Evolutionary conservation across 768 basidiomycete genomes (phyloP).

Genomic region (Chlorophyllum brunneum): DNA sequence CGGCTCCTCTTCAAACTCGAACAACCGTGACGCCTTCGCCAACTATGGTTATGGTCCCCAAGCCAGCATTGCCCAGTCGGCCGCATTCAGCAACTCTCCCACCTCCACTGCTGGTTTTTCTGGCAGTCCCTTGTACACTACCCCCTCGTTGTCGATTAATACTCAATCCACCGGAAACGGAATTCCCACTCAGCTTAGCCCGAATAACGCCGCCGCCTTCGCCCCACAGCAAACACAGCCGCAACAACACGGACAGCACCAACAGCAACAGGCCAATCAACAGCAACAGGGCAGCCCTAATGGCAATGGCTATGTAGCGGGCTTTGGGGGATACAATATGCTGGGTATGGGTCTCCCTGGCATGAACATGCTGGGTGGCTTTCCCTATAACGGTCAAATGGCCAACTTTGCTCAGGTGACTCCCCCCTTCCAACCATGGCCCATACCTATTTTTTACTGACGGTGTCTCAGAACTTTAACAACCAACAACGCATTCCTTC

Average conservation of each 20-base stretch:
- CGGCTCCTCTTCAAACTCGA: conserved; percentile 7
- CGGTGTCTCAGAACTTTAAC: conserved; percentile 24
- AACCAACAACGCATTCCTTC: conserved; percentile 63
- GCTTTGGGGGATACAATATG: conserved; percentile 72
- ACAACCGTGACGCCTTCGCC: conserved; percentile 66
- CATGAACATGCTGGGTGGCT: conserved; percentile 68
- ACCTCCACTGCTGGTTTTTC: conserved; percentile 43
- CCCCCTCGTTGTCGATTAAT: conserved; percentile 67
- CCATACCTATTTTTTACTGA: conserved; percentile 13
- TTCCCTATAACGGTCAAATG: conserved; percentile 71
- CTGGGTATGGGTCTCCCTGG: conserved; percentile 76
- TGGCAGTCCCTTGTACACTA: conserved; percentile 66
- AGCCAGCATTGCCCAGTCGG: conserved; percentile 55
- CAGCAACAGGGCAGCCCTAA: conserved; percentile 41
- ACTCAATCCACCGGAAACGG: conserved; percentile 50
- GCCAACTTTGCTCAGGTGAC: conserved; percentile 63
- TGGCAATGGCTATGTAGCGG: conserved; percentile 43
- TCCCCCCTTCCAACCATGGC: conserved; percentile 9
- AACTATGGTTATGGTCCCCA: conserved; percentile 87
- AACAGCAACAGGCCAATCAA: conserved; percentile 33
- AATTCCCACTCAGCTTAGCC: conserved; percentile 62
- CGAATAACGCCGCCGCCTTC: conserved; percentile 57
- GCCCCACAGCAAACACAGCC: conserved; percentile 38
- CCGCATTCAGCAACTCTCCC: conserved; percentile 43
- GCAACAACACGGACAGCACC: conserved; percentile 40